Evolutionary conservation across 2,329 filamentous ascomycete genomes (phyloP).

Genomic region (Cytospora paraplurivora): DNA sequence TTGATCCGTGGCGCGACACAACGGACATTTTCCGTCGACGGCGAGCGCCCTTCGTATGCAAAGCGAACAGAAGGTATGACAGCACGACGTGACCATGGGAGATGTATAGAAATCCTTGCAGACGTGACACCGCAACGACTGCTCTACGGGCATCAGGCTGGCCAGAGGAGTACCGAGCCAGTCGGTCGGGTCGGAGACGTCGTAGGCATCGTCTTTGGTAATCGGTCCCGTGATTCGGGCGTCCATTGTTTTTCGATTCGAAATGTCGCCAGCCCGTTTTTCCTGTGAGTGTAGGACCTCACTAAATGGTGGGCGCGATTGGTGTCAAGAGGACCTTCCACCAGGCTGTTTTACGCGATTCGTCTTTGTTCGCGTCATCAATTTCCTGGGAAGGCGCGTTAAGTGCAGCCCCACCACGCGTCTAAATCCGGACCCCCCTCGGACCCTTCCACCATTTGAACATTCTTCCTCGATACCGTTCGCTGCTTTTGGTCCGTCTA

Average conservation of each 20-base stretch:
- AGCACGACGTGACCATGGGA: slow-evolving; percentile 92
- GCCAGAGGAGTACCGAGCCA: slow-evolving; percentile 74
- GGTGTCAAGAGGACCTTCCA: not conserved
- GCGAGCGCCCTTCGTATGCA: slow-evolving; percentile 88
- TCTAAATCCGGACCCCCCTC: not conserved
- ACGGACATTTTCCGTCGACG: slow-evolving; percentile 82
- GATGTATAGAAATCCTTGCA: slow-evolving; percentile 98
- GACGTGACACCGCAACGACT: slow-evolving; percentile 87
- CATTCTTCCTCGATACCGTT: not conserved
- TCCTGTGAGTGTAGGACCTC: not conserved
- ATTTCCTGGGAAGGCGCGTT: slow-evolving; percentile 20
- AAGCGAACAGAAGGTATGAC: slow-evolving; percentile 93
- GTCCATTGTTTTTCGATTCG: slow-evolving; percentile 12
- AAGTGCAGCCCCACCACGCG: slow-evolving; percentile 19
- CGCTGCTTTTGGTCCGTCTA: not conserved
- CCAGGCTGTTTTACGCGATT: not conserved
- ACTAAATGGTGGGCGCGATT: not conserved
- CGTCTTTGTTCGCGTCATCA: slow-evolving; percentile 12
- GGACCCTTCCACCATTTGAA: not conserved
- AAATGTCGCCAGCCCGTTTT: not conserved
- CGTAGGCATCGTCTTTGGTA: slow-evolving; percentile 32
- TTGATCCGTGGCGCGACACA: slow-evolving; percentile 78
- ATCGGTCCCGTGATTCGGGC: slow-evolving; percentile 12
- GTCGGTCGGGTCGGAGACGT: slow-evolving; percentile 65
- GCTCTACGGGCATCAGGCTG: slow-evolving; percentile 71